phyloP scores from a whole-genome alignment of 345 rosid species.

The Aquilaria malaccensis region DNA sequence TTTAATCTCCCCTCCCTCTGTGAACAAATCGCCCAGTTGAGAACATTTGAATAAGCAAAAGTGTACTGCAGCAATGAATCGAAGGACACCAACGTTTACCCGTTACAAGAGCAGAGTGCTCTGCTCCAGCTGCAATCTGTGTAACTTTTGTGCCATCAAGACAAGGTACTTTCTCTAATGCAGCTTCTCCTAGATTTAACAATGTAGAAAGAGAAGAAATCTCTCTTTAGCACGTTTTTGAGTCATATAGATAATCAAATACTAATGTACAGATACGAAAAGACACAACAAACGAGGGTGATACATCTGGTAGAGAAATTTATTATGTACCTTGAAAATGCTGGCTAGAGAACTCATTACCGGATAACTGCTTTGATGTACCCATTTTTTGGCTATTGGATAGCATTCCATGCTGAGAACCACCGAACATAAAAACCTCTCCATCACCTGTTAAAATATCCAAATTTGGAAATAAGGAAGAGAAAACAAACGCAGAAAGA shows the following conservation, averaged over 20 bases:
- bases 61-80: background rate
- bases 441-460: constrained; percentile 39
- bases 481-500: background rate
- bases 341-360: constrained; percentile 16
- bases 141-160: constrained; percentile 38
- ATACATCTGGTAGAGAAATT: too few species aligned
- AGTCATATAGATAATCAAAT: background rate
- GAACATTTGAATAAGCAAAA: background rate
- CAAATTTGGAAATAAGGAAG: background rate
- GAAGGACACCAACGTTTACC: constrained; percentile 22
- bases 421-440: constrained; percentile 62
- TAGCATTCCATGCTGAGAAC: constrained; percentile 39
- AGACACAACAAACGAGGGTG: too few species aligned
- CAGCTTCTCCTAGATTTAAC: constrained; percentile 20
- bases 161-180: constrained; percentile 36
- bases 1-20: constrained; percentile 59
- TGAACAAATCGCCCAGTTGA: constrained; percentile 3
- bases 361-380: constrained; percentile 25
- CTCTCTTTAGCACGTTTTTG: background rate
- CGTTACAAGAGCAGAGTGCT: constrained; percentile 77
- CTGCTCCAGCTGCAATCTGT: constrained; percentile 77
- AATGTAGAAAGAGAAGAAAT: background rate
- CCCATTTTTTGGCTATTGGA: constrained; percentile 36
- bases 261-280: too few species aligned
- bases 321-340: too few species aligned